phyloP scores from a whole-genome alignment of 169 alveolate genomes.

The Cryptosporidium meleagridis region DNA sequence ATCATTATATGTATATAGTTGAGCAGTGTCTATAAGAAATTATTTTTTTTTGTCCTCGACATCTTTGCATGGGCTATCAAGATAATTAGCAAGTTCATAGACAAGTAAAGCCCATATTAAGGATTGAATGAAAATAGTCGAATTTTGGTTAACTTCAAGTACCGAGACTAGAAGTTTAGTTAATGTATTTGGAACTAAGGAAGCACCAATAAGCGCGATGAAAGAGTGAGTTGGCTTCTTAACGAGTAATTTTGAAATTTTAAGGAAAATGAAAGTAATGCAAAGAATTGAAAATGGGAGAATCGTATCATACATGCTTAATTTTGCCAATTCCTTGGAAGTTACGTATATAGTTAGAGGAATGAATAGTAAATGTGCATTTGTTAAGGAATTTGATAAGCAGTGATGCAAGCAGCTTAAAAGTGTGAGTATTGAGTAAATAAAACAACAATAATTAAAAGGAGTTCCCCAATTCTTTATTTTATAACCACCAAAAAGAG shows the following conservation, averaged over 20 bases:
- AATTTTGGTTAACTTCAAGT: background rate
- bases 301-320: background rate
- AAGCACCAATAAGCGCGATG: background rate
- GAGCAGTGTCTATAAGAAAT: background rate
- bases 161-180: background rate
- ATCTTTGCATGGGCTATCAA: background rate
- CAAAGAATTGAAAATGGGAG: conserved; percentile 53
- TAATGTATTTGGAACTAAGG: background rate
- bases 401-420: background rate
- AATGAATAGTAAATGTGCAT: background rate
- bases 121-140: background rate
- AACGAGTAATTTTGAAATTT: conserved; percentile 22
- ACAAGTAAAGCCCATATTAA: conserved; percentile 23
- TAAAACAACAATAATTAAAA: conserved; percentile 36
- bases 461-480: conserved; percentile 16
- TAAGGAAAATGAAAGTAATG: conserved; percentile 24
- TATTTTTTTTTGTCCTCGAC: background rate
- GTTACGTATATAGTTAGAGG: background rate
- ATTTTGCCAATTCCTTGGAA: background rate
- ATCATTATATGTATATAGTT: background rate
- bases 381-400: background rate
- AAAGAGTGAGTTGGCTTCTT: background rate
- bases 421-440: conserved; percentile 9
- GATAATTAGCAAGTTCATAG: background rate
- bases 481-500: background rate